phyloP scores from a whole-genome alignment of 2,329 filamentous ascomycete species.

The Pestalotiopsis fici region DNA sequence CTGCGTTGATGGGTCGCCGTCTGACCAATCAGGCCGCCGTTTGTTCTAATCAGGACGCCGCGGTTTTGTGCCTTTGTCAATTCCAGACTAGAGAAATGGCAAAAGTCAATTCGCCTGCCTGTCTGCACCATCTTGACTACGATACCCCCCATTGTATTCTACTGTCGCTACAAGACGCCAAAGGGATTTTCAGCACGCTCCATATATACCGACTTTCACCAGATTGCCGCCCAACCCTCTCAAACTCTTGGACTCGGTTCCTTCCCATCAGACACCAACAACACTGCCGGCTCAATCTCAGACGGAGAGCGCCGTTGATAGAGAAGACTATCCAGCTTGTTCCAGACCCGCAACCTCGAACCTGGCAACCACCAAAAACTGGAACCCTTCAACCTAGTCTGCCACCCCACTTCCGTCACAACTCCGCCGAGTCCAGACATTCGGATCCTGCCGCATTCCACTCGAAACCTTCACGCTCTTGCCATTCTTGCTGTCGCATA shows the following conservation, averaged over 20 bases:
- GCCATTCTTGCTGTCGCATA: background rate
- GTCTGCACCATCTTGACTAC: background rate
- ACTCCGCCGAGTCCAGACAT: background rate
- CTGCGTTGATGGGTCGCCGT: background rate
- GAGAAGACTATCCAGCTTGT: background rate
- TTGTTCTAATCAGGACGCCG: background rate
- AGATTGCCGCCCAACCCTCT: background rate
- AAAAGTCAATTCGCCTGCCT: background rate
- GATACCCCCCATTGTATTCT: background rate
- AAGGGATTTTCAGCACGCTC: background rate
- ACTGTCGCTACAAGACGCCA: no score
- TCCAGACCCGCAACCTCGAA: background rate
- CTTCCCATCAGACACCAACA: no score
- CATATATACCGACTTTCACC: background rate
- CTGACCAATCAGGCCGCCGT: background rate
- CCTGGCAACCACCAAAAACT: background rate
- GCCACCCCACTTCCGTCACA: background rate
- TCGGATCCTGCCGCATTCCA: slow-evolving; percentile 5
- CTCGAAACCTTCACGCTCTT: background rate
- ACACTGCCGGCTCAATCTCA: background rate
- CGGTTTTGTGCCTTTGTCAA: background rate
- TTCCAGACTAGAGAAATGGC: background rate
- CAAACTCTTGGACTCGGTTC: background rate
- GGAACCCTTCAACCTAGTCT: background rate
- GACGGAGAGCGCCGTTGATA: background rate